Evolutionary conservation across 306 rosid species (phyloP).

Genomic region (Casuarina glauca): DNA sequence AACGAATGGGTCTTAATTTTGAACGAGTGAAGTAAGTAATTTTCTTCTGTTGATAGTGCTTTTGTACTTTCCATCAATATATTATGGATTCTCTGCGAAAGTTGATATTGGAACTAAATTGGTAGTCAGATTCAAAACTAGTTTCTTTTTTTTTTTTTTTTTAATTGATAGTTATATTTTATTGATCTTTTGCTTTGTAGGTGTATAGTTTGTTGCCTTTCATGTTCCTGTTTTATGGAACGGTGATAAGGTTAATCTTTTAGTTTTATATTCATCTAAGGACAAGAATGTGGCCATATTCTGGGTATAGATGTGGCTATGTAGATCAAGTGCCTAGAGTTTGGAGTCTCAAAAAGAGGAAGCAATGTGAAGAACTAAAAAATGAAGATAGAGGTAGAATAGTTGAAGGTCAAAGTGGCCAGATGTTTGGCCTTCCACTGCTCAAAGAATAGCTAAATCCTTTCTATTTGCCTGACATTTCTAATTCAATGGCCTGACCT

Average conservation of each 20-base stretch:
- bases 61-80: background rate
- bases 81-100: background rate
- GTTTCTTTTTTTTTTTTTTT: background rate
- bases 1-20: slow-evolving; percentile 89
- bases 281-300: background rate
- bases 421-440: background rate
- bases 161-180: background rate
- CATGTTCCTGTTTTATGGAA: background rate
- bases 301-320: background rate
- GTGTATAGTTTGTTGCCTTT: background rate
- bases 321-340: background rate
- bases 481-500: background rate
- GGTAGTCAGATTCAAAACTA: background rate
- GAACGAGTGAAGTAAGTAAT: slow-evolving; percentile 81
- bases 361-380: no score
- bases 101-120: background rate
- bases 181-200: background rate
- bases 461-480: background rate
- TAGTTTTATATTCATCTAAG: background rate
- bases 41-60: slow-evolving; percentile 9
- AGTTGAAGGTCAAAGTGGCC: background rate
- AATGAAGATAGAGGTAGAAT: background rate
- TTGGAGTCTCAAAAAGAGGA: background rate
- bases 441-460: background rate
- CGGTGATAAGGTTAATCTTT: background rate